A percentile compares a stretch with the other conserved stretches of the same genome.
Evolutionary conservation across 169 alveolate species (phyloP).

Genomic region (Blepharisma undulans): DNA sequence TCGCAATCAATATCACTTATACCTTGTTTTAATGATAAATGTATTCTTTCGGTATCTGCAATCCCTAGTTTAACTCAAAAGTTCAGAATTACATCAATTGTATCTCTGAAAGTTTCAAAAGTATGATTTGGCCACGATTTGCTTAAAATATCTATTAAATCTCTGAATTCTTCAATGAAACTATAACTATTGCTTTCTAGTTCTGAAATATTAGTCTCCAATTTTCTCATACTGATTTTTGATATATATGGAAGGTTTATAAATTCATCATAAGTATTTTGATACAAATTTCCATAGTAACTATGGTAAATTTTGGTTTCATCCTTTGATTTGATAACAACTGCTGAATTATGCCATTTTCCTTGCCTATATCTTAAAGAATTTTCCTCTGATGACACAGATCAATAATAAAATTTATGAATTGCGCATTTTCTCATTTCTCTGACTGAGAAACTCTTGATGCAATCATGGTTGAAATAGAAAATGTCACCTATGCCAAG

Average conservation of each 20-base stretch:
- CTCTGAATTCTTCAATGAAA: neutral
- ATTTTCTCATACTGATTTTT: neutral
- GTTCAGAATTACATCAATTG: neutral
- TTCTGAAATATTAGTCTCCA: neutral
- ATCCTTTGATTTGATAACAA: neutral
- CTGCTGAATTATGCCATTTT: neutral
- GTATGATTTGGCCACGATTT: neutral
- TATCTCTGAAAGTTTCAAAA: neutral
- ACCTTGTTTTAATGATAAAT: neutral
- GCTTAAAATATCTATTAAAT: neutral
- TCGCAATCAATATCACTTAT: neutral
- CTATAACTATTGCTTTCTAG: neutral
- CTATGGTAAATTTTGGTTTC: neutral
- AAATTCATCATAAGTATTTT: neutral
- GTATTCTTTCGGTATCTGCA: neutral
- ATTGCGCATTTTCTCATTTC: neutral
- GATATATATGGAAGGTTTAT: neutral
- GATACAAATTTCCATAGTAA: neutral
- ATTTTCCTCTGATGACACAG: neutral
- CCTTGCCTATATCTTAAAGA: neutral
- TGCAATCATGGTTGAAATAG: neutral
- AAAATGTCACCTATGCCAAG: neutral
- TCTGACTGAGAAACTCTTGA: neutral
- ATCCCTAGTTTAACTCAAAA: neutral
- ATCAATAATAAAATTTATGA: neutral